Conservation (phyloP, 2,329 filamentous ascomycete species). For the Aspergillus ochraceoroseus region DNA sequence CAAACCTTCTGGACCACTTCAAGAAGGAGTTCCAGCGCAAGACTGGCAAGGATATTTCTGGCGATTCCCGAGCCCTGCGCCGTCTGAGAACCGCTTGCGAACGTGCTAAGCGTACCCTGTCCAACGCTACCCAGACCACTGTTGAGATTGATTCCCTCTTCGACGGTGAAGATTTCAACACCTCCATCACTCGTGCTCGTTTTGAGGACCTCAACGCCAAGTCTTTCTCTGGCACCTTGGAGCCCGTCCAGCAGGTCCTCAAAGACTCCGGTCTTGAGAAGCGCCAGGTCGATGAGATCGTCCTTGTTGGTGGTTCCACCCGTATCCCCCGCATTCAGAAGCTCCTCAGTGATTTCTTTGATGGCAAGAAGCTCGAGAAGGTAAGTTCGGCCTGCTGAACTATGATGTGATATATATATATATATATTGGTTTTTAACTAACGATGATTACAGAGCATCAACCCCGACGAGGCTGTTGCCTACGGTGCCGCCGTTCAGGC, state of each 20-base stretch:
- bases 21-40: slow-evolving; percentile 88
- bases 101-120: slow-evolving; percentile 98
- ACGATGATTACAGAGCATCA: slow-evolving; percentile 63
- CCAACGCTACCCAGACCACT: slow-evolving; percentile 93
- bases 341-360: slow-evolving; percentile 97
- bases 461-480: slow-evolving; percentile 98
- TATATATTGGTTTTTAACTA: background rate
- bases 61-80: slow-evolving; percentile 86
- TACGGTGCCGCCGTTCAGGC: slow-evolving; percentile 98
- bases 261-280: slow-evolving; percentile 89
- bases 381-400: slow-evolving; percentile 21
- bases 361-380: slow-evolving; percentile 99
- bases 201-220: slow-evolving; percentile 98
- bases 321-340: slow-evolving; percentile 99
- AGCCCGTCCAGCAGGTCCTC: slow-evolving; percentile 92
- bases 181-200: slow-evolving; percentile 94
- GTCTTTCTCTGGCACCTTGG: slow-evolving; percentile 86
- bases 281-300: slow-evolving; percentile 92
- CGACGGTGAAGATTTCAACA: slow-evolving; percentile 95
- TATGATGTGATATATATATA: background rate
- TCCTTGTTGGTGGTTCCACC: slow-evolving; percentile 96
- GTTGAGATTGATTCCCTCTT: slow-evolving; percentile 99
- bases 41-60: slow-evolving; percentile 72
- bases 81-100: slow-evolving; percentile 97
- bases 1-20: slow-evolving; percentile 91